Percentiles rank a stretch among this genome's conserved stretches.
Evolutionary conservation across 1,284 basidiomycete species (phyloP).

Genomic region (Singerocomus rubriflavus): DNA sequence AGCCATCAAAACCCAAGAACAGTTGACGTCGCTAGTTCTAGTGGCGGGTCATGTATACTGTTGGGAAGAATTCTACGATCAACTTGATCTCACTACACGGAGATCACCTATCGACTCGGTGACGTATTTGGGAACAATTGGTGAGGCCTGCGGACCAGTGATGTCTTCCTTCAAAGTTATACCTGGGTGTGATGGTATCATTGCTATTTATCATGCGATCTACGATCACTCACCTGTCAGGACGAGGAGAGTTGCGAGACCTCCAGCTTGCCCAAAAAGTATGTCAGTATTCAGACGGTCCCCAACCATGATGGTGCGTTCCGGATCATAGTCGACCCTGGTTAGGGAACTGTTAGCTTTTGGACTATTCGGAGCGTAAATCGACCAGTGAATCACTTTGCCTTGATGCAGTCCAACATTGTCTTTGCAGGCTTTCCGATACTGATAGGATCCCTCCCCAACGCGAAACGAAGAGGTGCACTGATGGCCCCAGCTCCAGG

Average conservation of each 20-base stretch:
- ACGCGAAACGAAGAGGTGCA: constrained; percentile 75
- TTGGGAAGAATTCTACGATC: constrained; percentile 16
- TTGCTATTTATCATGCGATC: neutral
- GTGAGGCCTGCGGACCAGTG: constrained; percentile 64
- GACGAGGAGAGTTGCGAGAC: constrained; percentile 85
- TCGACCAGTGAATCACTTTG: constrained; percentile 62
- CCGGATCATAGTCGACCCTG: constrained; percentile 83
- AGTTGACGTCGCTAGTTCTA: constrained; percentile 8
- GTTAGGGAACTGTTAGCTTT: constrained; percentile 3
- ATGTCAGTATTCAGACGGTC: constrained; percentile 96
- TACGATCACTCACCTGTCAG: constrained; percentile 70
- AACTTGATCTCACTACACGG: constrained; percentile 31
- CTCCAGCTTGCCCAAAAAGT: constrained; percentile 84
- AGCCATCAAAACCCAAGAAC: constrained; percentile 19
- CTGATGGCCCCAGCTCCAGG: constrained; percentile 86
- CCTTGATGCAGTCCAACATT: constrained; percentile 94
- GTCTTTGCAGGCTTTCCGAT: constrained; percentile 91
- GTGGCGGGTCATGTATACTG: constrained; percentile 6
- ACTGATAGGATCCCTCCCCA: constrained; percentile 69
- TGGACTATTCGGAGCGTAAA: neutral
- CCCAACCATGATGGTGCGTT: constrained; percentile 90
- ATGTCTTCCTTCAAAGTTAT: constrained; percentile 73
- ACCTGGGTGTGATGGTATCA: constrained; percentile 42
- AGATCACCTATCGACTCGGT: constrained; percentile 80
- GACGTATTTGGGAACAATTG: constrained; percentile 78